Evolutionary conservation across 768 basidiomycete species (phyloP).

Genomic region (Terana coerulea): DNA sequence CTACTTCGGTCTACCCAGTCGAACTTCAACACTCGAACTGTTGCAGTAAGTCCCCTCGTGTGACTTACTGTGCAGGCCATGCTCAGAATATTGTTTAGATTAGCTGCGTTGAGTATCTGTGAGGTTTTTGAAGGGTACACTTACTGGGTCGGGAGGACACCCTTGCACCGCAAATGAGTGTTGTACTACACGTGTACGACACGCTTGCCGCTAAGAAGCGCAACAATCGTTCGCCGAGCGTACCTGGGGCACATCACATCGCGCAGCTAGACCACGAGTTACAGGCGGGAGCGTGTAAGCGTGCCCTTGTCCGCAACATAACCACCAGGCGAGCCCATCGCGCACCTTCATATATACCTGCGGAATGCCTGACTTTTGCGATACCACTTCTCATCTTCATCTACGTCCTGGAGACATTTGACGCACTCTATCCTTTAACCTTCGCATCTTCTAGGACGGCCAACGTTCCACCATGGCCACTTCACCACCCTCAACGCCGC

Average conservation of each 20-base stretch:
- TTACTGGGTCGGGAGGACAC: too few species aligned
- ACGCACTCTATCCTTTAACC: background rate
- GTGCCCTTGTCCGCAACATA: constrained; percentile 19
- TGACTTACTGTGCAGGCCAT: too few species aligned
- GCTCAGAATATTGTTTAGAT: too few species aligned
- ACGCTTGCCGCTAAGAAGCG: constrained; percentile 3
- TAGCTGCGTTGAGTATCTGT: too few species aligned
- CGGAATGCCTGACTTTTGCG: background rate
- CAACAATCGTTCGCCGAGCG: constrained; percentile 4
- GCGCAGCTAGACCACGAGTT: constrained; percentile 2
- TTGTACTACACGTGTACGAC: constrained; percentile 11
- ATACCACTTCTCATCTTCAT: constrained; percentile 9
- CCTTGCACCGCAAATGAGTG: too few species aligned
- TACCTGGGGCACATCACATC: constrained; percentile 11
- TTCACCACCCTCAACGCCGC: constrained; percentile 9
- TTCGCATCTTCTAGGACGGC: background rate
- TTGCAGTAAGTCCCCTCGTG: too few species aligned
- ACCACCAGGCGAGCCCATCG: constrained; percentile 15
- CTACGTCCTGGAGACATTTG: constrained; percentile 3
- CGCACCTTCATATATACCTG: constrained; percentile 14
- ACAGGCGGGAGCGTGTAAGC: constrained; percentile 10
- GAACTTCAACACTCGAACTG: too few species aligned
- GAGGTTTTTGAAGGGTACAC: too few species aligned
- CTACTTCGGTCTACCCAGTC: too few species aligned
- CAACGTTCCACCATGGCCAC: constrained; percentile 14